phyloP scores from a whole-genome alignment of 192 early-diverging fungal species.

The Kappamyces sp. region DNA sequence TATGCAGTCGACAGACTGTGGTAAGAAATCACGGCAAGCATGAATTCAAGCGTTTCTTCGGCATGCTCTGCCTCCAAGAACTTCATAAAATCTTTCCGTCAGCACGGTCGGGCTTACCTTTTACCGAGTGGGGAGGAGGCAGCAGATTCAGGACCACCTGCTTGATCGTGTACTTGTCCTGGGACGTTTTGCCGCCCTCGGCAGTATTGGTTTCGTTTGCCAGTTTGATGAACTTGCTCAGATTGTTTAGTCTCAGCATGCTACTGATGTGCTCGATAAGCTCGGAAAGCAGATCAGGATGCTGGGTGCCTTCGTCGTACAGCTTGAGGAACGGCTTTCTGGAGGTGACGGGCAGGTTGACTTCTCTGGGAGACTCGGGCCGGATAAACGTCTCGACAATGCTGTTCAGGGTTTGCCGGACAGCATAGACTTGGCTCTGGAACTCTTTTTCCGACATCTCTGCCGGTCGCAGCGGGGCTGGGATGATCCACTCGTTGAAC shows the following conservation, averaged over 20 bases:
- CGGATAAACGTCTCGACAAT: background rate
- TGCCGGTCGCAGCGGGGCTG: background rate
- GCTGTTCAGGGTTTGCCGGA: background rate
- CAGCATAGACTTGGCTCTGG: background rate
- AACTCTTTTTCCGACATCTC: background rate
- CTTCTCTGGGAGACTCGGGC: background rate
- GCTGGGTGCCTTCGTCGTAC: slow-evolving; percentile 1
- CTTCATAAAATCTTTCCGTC: slow-evolving; percentile 15
- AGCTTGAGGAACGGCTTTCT: slow-evolving; percentile 13
- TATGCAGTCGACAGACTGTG: slow-evolving; percentile 1
- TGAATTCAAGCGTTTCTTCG: slow-evolving; percentile 10
- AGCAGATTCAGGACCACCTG: slow-evolving; percentile 7
- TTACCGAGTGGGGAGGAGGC: slow-evolving; percentile 4
- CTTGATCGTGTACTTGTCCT: slow-evolving; percentile 10
- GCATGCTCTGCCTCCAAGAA: slow-evolving; percentile 5
- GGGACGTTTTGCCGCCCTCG: background rate
- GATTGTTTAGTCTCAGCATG: slow-evolving; percentile 6
- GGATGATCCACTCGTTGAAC: background rate
- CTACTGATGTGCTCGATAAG: background rate
- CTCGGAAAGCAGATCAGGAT: slow-evolving; percentile 4
- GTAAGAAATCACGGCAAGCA: slow-evolving; percentile 3
- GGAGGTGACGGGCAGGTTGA: slow-evolving; percentile 4
- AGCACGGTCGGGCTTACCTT: background rate
- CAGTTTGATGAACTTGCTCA: slow-evolving; percentile 3
- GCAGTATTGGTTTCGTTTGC: slow-evolving; percentile 3